Conservation (phyloP, 805 yeast species). For the Kodamaea hsintzibuensis region DNA sequence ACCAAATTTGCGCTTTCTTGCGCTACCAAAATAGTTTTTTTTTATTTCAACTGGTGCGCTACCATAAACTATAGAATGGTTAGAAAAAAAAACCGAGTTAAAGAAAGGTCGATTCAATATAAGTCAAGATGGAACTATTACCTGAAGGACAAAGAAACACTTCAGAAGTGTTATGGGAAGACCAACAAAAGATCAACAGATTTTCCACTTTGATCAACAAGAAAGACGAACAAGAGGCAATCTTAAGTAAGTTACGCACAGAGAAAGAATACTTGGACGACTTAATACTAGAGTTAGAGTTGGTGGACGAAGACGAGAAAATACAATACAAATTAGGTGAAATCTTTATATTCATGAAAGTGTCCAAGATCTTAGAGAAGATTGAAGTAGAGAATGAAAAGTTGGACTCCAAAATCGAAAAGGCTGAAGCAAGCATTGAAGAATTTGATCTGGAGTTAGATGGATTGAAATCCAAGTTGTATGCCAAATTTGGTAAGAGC, state of each 20-base stretch:
- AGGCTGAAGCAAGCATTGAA: slow-evolving; percentile 48
- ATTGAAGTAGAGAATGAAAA: slow-evolving; percentile 62
- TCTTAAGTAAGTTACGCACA: slow-evolving; percentile 49
- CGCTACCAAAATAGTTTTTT: neutral
- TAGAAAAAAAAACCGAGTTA: neutral
- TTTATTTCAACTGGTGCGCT: too few relatives aligned
- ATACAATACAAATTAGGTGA: slow-evolving; percentile 83
- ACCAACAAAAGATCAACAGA: slow-evolving; percentile 85
- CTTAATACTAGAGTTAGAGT: slow-evolving; percentile 78
- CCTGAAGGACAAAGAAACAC: slow-evolving; percentile 59
- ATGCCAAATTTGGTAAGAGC: slow-evolving; percentile 85
- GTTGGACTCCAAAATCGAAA: slow-evolving; percentile 51
- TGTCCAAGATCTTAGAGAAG: slow-evolving; percentile 62
- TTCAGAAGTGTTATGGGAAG: slow-evolving; percentile 72
- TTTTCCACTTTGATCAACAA: slow-evolving; percentile 81
- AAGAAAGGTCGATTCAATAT: neutral
- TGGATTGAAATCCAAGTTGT: slow-evolving; percentile 68
- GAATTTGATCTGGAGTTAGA: slow-evolving; percentile 55
- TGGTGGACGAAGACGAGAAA: slow-evolving; percentile 72
- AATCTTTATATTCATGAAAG: slow-evolving; percentile 68
- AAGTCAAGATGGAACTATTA: slow-evolving; percentile 45
- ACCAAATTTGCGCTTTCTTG: too few relatives aligned
- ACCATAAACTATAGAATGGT: too few relatives aligned
- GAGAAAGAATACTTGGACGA: slow-evolving; percentile 91
- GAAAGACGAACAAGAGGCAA: slow-evolving; percentile 57